Evolutionary conservation across 2,329 filamentous ascomycete species (phyloP), one percentile per base, ranked within the genome.

Genomic region (Fusarium lyarnte): DNA sequence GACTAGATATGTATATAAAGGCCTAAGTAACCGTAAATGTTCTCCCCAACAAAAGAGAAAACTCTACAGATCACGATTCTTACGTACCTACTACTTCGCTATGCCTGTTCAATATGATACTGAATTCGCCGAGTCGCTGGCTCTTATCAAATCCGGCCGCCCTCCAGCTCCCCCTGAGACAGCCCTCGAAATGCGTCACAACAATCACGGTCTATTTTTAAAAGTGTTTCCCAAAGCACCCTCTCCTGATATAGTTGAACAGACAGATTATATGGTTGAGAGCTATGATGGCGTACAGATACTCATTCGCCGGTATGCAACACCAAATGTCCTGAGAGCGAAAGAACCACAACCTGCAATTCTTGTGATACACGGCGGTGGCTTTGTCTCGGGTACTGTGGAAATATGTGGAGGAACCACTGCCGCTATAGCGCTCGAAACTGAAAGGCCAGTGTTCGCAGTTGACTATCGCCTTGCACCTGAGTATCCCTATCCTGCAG

Each of bases 391-490:
- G 1, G 73, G 63, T 3, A 58, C 21, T 4, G 55, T 74, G 6
- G 70, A 73, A 1, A 31, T 42, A 3, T 63, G 53, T 5, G 52
- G 41, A 8, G 72, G 74, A 8, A 9, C 68, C 1, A 52, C 57
- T 5, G 60, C 63, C 10, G 46, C 39, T 12, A 43, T 43, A 21
- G 65, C 55, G 3, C 41, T 75, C 14, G 49, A 43, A 10, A 46
- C 29, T 2, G 62, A 53, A 5, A 73, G 66, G 13, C 65, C 70
- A 6, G 36, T 75, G 4, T 77, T 77, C 58, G 70, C 62, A 6
- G 52, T 77, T 36, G 70, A 64, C 16, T 77, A 76, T 27, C 75
- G 74, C 6, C 65, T 76, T 31, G 72, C 75, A 14, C 75, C 72
- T 4, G 72, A 77, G 54, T 29, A 73, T 36, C 69, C 53, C 10